Evolutionary conservation across 2,329 filamentous ascomycete genomes (phyloP).

Genomic region (Epichloe sylvatica): DNA sequence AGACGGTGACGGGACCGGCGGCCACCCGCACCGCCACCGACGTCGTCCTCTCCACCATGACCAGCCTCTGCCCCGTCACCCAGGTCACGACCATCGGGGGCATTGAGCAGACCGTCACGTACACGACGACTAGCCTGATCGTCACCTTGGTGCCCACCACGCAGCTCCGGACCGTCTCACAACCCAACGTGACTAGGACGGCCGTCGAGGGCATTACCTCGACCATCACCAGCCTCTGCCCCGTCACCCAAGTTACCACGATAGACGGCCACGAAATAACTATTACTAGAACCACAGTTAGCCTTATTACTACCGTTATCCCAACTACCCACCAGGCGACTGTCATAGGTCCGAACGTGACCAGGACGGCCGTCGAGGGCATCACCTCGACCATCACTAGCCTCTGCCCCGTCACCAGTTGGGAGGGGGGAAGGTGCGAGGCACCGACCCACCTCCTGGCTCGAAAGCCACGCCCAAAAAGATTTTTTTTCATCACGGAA

Average conservation of each 20-base stretch:
- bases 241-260: constrained; percentile 23
- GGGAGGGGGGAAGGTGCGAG: too few relatives aligned
- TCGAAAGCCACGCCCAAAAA: too few relatives aligned
- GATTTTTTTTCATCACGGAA: not conserved
- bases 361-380: constrained; percentile 19
- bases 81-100: constrained; percentile 9
- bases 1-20: constrained; percentile 16
- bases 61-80: constrained; percentile 28
- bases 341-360: constrained; percentile 10
- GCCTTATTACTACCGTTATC: constrained; percentile 15
- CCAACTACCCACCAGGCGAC: constrained; percentile 13
- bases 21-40: constrained; percentile 18
- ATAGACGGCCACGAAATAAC: constrained; percentile 11
- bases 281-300: constrained; percentile 12
- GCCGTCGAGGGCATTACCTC: constrained; percentile 22
- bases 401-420: constrained; percentile 23
- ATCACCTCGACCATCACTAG: constrained; percentile 29
- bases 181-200: constrained; percentile 16
- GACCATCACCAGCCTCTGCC: constrained; percentile 29
- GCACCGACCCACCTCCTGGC: too few relatives aligned
- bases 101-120: constrained; percentile 7
- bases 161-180: constrained; percentile 17
- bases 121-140: constrained; percentile 12
- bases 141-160: constrained; percentile 17
- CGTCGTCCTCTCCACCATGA: constrained; percentile 25